Evolutionary conservation across 441 rosid genomes (phyloP), one percentile per base, ranked within the genome.

Genomic region (Erysimum cheiri): DNA sequence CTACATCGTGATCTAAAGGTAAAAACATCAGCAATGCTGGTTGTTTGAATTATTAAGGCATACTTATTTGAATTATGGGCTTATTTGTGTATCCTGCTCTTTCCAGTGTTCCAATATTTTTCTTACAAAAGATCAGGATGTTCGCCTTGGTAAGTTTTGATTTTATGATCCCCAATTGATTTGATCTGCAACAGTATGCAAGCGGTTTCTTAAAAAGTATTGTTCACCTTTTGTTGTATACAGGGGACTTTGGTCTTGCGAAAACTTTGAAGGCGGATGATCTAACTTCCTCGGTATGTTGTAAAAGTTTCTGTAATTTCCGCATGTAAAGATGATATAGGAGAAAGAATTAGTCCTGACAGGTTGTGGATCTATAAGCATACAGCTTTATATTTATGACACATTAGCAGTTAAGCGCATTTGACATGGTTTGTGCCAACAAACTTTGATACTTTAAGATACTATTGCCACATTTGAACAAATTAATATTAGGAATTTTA

Each of bases 181-280:
- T 69, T 59, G 56, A 57, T 64, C 46, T 62, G 40, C 64, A 49
- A 13, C 6, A 10, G 69, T 15, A 12, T 65, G 70, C 46, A 28
- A 29, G n/a, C 4, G 15, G 36, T 61, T 8, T 24, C 37, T 17
- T 31, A 14, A 64, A 53, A 37, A 56, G 6, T 33, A 69, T 79
- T 28, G 69, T 59, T 67, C 17, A 39, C 54, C 6, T 67, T 74
- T 39, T 75, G 49, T 76, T 60, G 19, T 75, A 48, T 80, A 28
- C 62, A 93, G 98, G 98, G 76, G 98, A 93, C 81, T 93, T 93
- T 80, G 98, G 98, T 14, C 92, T 93, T 71, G 98, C 98, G n/a
- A 93, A 91, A 81, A 93, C 96, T 57, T 58, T 93, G 76, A 91
- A 93, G 80, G 96, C 96, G 8, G 95, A 93, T 72, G 98, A 93